Evolutionary conservation across 2,329 filamentous ascomycete species (phyloP), one percentile per base, ranked within the genome.

Genomic region (Diaporthe batatas): DNA sequence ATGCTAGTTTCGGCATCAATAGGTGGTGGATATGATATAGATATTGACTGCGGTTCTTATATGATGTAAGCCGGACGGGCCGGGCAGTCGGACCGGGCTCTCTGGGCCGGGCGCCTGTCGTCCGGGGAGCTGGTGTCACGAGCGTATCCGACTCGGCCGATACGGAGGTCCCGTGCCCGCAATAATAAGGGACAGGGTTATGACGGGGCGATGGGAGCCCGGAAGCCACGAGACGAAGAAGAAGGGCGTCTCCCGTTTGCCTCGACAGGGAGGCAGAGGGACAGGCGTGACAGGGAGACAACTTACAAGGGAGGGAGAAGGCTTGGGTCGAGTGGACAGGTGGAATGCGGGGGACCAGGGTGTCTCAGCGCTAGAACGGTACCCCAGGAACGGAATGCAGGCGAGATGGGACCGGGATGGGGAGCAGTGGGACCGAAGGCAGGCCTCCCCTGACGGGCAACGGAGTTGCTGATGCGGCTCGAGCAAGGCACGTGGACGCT

Each of bases 301-400:
- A n/a, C n/a, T n/a, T n/a, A n/a, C 36, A 14, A n/a, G 44, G 42
- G 25, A 32, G 42, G 39, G 21, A 47, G 16, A n/a, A 64, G 7
- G 23, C 58, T 25, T 47, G 6, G 11, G 14, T 34, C 18, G 1
- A n/a, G 3, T 51, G 62, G 16, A 67, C 18, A 0, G 14, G 3
- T 51, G 62, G 16, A 67, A 67, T 67, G 62, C 62, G 62, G 62
- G 62, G 62, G 62, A 67, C 62, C 16, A 67, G 62, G 62, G 47
- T 67, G 44, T 21, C 36, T 68, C 25, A 29, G 55, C 68, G 68
- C 68, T 62, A 70, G 49, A 62, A 70, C 68, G 44, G 68, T 44
- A 62, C 68, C 68, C 68, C 68, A 62, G 68, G 58, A 42, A 62
- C 25, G 68, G 34, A 36, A 62, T 70, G 68, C 55, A 70, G 57